These are phyloP conservation scores for Nemania sp. DNA, from an alignment of 2,329 filamentous ascomycete genomes.

Conservation along the genomic window DNA sequence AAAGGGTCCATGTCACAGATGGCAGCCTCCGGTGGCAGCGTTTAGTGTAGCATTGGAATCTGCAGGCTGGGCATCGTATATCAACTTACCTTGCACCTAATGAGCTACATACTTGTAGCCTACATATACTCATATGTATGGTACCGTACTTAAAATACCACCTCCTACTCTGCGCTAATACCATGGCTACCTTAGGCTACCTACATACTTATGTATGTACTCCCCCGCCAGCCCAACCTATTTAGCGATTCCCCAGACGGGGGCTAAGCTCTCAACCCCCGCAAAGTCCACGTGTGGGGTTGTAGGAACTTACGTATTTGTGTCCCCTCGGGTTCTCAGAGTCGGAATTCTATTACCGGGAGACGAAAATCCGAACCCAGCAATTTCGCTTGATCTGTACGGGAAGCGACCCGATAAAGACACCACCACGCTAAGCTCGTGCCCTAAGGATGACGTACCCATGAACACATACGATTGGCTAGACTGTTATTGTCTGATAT, in stretches of 20 bases:
- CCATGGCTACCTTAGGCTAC: too few relatives aligned
- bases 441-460: neutral
- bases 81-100: neutral
- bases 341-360: neutral
- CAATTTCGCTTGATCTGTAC: too few relatives aligned
- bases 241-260: neutral
- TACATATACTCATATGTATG: too few relatives aligned
- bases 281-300: slow-evolving; percentile 10
- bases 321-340: too few relatives aligned
- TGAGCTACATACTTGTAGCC: too few relatives aligned
- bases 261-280: neutral
- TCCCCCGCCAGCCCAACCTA: neutral
- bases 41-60: neutral
- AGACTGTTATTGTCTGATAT: too few relatives aligned
- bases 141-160: too few relatives aligned
- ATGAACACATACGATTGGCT: neutral
- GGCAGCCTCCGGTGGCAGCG: neutral
- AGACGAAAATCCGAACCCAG: neutral
- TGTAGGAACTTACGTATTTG: neutral
- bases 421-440: neutral
- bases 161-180: too few relatives aligned
- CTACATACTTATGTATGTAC: neutral
- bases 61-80: neutral
- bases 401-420: neutral
- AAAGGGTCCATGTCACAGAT: neutral